Base-by-base conservation (phyloP, 129 eudicot species). In the Solidago caesia region DNA sequence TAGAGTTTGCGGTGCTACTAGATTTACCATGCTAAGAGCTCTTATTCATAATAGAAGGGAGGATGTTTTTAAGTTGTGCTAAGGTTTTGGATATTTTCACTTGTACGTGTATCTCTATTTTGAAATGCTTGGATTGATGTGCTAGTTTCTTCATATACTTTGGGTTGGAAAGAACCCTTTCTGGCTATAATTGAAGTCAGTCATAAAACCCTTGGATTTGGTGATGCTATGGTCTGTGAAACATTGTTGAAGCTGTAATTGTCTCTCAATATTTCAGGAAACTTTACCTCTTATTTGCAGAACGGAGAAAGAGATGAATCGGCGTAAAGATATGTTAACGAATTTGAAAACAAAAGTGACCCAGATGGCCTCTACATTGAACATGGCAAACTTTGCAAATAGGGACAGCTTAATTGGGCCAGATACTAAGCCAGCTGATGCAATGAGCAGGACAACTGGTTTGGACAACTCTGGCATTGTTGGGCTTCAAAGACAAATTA, bases 381-480 rank as follows among this genome's bases (percentile, higher is more conserved):
- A 89, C 85, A 93, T 88, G 97, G 88, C 97, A 81, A 88, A 88
- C 79, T 88, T 90, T 80, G 89, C 88, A 49, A 93, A 73, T 52
- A 88, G 98, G 77, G 97, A 88, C 87, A 88, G 91, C 85, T 84
- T 90, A 80, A 97, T 90, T 71, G 98, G 98, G 16, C 92, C 98
- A 67, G 96, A 92, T 33, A 80, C 71, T 14, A 88, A 93, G 85
- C 84, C 89, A 66, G 91, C 71, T 86, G 98, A 93, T 84, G 96
- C 91, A 42, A 86, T 83, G 85, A 90, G 89, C 84, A 86, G 96
- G 75, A 70, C 85, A 76, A 61, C 79, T 78, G 92, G 96, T 68
- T 80, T 92, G 70, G 96, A 90, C 77, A 88, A 93, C 75, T 70
- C 84, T 66, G 96, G 92, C 16, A 61, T 90, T 85, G 96, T 93